A percentile compares a stretch with the other conserved stretches of the same genome.
phyloP scores from a whole-genome alignment of 345 rosid genomes.

The Corymbia maculata region DNA sequence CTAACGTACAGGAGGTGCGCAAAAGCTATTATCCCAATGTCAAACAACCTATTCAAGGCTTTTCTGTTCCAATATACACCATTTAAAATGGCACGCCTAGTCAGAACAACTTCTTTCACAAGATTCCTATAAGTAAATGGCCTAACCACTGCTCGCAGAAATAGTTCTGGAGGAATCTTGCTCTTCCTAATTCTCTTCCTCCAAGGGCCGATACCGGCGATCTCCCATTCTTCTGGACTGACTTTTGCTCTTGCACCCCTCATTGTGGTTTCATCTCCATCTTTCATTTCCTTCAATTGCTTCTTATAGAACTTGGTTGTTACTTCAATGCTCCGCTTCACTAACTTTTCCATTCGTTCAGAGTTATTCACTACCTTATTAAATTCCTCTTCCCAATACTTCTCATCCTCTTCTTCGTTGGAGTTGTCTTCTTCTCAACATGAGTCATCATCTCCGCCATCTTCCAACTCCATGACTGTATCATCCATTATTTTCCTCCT shows the following conservation, averaged over 20 bases:
- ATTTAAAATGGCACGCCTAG: constrained; percentile 86
- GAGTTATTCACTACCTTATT: constrained; percentile 46
- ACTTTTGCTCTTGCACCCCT: constrained; percentile 73
- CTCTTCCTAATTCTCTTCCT: constrained; percentile 66
- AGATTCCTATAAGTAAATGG: constrained; percentile 87
- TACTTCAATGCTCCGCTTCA: constrained; percentile 42
- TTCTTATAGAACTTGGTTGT: constrained; percentile 34
- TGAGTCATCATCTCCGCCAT: not conserved
- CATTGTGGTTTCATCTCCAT: constrained; percentile 58
- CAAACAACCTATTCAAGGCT: not conserved
- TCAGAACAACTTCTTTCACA: constrained; percentile 87
- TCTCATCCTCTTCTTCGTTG: constrained; percentile 11
- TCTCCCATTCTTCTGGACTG: constrained; percentile 71
- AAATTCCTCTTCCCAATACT: constrained; percentile 66
- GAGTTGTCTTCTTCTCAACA: not conserved
- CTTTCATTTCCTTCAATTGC: constrained; percentile 32
- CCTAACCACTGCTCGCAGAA: constrained; percentile 71
- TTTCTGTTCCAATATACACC: constrained; percentile 56
- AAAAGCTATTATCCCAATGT: too few relatives aligned
- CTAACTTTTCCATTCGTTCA: constrained; percentile 74
- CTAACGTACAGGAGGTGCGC: not conserved
- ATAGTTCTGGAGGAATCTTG: constrained; percentile 72
- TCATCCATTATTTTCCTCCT: constrained; percentile 27
- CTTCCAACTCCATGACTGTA: constrained; percentile 22
- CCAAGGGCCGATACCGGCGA: constrained; percentile 63